Evolutionary conservation across 345 rosid genomes (phyloP), one percentile per base, ranked within the genome.

Genomic region (Salix koriyanagi): DNA sequence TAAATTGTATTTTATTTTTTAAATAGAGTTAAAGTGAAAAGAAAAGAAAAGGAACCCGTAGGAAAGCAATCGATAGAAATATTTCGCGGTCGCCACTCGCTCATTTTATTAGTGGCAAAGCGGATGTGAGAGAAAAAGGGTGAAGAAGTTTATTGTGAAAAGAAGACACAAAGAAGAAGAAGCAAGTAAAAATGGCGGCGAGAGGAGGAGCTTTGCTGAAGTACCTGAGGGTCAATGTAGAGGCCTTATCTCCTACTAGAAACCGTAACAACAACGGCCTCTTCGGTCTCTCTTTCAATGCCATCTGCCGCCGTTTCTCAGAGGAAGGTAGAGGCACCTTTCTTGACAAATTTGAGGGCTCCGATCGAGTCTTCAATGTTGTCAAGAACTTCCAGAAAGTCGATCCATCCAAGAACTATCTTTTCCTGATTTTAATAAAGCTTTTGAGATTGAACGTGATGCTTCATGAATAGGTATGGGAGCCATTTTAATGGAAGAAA

Each of bases 341-440:
- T 83, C 98, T 96, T 26, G 97, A 96, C 85, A 96, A 94, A 80
- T 87, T 97, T 8, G 99, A 94, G 82, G 99, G 94, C 82, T 82
- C 98, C 25, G 99, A 96, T 87, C 95, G 99, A 15, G 97, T 96
- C 54, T 6, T 92, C 85, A 69, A 83, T 13, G 97, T 91, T 75
- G 99, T 96, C 81, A 96, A 96, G 86, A 91, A 96, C 78, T 94
- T 90, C 84, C 90, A 90, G 85, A 91, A 88, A 85, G 93, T 94
- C 39, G 97, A 96, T 76, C 94, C 97, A 71, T 90, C 97, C 37
- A 92, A 94, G 99, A 25, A 25, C 25, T 25, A 25, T 25, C 1
- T 0, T 25, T 25, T 25, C 25, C 25, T 25, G 25, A 25, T 25
- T 25, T 25, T 25, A 25, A 25, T 25, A 25, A 25, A 25, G 25